Evolutionary conservation across 1,139 yeast genomes (phyloP).

Genomic region (Candida sp.): DNA sequence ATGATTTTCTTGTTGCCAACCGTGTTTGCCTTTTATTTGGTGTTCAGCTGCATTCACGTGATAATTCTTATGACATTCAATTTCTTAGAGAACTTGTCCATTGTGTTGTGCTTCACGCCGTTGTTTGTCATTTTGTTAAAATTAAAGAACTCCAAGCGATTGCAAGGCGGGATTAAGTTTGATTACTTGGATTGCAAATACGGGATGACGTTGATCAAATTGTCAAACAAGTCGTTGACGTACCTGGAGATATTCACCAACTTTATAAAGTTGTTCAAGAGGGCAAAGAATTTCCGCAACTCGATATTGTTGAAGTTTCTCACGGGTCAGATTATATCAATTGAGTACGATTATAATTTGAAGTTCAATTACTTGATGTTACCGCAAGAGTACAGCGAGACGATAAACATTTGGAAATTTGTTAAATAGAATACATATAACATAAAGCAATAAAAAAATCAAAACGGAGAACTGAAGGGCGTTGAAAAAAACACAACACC

Average conservation of each 20-base stretch:
- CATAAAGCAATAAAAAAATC: neutral
- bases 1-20: conserved; percentile 85
- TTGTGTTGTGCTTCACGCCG: conserved; percentile 83
- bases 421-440: conserved; percentile 11
- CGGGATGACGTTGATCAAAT: conserved; percentile 27
- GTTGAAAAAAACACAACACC: neutral
- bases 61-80: conserved; percentile 54
- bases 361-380: conserved; percentile 47
- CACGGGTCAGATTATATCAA: conserved; percentile 33
- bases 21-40: conserved; percentile 79
- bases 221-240: conserved; percentile 45
- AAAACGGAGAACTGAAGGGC: neutral
- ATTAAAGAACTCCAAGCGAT: conserved; percentile 78
- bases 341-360: conserved; percentile 33
- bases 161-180: conserved; percentile 87
- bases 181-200: conserved; percentile 21
- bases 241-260: conserved; percentile 41
- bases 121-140: conserved; percentile 80
- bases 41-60: conserved; percentile 68
- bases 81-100: conserved; percentile 61
- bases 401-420: conserved; percentile 35
- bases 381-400: conserved; percentile 38
- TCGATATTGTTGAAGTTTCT: conserved; percentile 31
- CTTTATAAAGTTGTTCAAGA: conserved; percentile 34
- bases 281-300: conserved; percentile 33